Conservation (phyloP, 495 filamentous ascomycete genomes). For the Daldinia concentrica region DNA sequence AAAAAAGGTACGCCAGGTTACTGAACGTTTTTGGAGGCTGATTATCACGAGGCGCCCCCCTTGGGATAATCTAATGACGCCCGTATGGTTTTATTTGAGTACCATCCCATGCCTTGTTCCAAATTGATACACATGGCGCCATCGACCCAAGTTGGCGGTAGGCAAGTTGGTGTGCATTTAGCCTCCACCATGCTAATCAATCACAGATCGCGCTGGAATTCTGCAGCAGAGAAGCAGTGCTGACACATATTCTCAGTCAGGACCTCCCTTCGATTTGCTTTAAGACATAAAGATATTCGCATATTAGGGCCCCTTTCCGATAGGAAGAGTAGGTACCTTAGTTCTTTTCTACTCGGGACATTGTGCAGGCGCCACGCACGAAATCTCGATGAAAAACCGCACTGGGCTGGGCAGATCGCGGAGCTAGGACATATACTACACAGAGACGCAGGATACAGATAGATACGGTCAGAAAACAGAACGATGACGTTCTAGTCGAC, state of each 20-base stretch:
- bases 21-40: conserved; percentile 32
- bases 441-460: conserved; percentile 1
- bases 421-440: conserved; percentile 31
- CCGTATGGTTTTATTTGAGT: conserved; percentile 27
- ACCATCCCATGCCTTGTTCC: conserved; percentile 34
- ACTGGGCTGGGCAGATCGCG: conserved; percentile 38
- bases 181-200: conserved; percentile 42
- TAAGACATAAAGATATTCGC: conserved; percentile 43
- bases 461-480: neutral
- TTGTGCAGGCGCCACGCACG: conserved; percentile 48
- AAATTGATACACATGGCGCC: conserved; percentile 43
- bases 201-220: conserved; percentile 30
- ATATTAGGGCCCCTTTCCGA: conserved; percentile 48
- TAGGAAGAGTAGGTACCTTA: conserved; percentile 43
- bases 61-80: conserved; percentile 19
- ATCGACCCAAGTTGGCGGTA: conserved; percentile 44
- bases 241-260: conserved; percentile 43
- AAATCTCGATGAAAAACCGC: conserved; percentile 42
- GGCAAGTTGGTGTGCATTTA: conserved; percentile 42
- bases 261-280: conserved; percentile 31
- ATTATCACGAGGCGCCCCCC: conserved; percentile 23
- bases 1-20: conserved; percentile 36
- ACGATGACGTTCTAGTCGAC: neutral
- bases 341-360: conserved; percentile 42
- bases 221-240: conserved; percentile 38